Conservation (phyloP, 2,329 filamentous ascomycete species). For the Xylariaceae sp. region DNA sequence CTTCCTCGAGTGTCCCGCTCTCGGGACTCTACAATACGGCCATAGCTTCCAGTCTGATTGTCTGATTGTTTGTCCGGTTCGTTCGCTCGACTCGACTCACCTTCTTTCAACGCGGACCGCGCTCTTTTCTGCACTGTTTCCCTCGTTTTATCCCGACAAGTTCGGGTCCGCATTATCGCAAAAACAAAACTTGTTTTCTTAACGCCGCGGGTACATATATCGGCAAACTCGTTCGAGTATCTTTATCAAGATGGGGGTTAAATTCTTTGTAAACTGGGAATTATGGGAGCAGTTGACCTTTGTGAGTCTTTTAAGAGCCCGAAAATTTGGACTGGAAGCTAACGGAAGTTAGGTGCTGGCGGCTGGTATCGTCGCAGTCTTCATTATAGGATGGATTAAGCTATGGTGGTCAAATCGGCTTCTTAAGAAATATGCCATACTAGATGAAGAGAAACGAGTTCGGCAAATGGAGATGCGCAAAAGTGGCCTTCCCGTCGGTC, state of each 20-base stretch:
- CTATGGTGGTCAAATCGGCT: conserved; percentile 56
- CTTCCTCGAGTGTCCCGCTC: background rate
- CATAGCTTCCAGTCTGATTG: background rate
- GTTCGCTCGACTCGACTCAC: background rate
- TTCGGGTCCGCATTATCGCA: conserved; percentile 1
- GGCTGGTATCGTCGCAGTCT: conserved; percentile 63
- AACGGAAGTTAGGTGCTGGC: conserved; percentile 57
- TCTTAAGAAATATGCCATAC: conserved; percentile 53
- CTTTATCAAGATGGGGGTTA: conserved; percentile 33
- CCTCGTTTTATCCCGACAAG: background rate
- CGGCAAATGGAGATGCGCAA: conserved; percentile 49
- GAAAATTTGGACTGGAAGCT: conserved; percentile 12
- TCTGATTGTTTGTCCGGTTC: background rate
- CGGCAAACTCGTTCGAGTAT: conserved; percentile 19
- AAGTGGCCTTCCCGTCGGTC: conserved; percentile 44
- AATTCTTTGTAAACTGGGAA: conserved; percentile 65
- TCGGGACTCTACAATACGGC: background rate
- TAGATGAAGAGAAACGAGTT: conserved; percentile 61
- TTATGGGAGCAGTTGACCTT: conserved; percentile 89
- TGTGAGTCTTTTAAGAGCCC: conserved; percentile 48
- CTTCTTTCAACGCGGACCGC: conserved; percentile 5
- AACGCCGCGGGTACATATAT: conserved; percentile 19
- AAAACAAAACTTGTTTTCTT: conserved; percentile 15
- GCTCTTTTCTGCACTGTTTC: background rate
- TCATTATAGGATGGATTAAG: conserved; percentile 62